Percentiles rank a stretch among this genome's conserved stretches.
Conservation (phyloP, 768 basidiomycete species). For the Chalciporus piperatus region DNA sequence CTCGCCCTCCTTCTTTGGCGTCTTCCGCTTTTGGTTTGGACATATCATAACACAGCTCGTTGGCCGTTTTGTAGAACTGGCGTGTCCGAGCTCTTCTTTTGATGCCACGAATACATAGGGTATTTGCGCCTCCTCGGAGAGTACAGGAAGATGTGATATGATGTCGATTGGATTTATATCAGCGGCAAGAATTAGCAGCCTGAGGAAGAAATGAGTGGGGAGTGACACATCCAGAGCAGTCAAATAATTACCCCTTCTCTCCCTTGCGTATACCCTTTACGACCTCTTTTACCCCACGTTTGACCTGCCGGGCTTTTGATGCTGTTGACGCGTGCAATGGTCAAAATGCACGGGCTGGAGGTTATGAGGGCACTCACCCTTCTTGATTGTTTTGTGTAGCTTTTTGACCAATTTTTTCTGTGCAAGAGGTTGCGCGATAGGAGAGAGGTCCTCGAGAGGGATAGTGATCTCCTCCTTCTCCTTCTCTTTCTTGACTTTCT, state of each 20-base stretch:
- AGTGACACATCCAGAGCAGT: neutral
- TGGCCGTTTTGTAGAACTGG: conserved; percentile 95
- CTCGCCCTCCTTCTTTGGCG: conserved; percentile 56
- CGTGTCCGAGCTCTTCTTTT: conserved; percentile 94
- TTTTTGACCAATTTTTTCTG: conserved; percentile 93
- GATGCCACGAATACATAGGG: conserved; percentile 89
- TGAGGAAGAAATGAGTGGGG: conserved; percentile 28
- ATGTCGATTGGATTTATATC: conserved; percentile 99
- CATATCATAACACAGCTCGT: conserved; percentile 98
- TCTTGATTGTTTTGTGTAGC: conserved; percentile 92
- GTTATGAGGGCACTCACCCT: conserved; percentile 45
- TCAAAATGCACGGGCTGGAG: neutral
- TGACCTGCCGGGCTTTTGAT: conserved; percentile 91
- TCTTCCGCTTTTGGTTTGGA: conserved; percentile 73
- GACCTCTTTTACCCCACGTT: conserved; percentile 97
- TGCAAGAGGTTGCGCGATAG: conserved; percentile 92
- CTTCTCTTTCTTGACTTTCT: conserved; percentile 65
- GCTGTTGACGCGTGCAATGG: conserved; percentile 44
- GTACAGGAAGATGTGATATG: conserved; percentile 91
- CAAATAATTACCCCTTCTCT: conserved; percentile 78
- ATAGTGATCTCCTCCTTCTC: conserved; percentile 58
- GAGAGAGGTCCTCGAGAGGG: conserved; percentile 79
- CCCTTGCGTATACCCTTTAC: conserved; percentile 97
- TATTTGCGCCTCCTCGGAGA: conserved; percentile 91
- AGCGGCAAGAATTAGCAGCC: conserved; percentile 87